Evolutionary conservation across 805 yeast genomes (phyloP), one percentile per base, ranked within the genome.

Genomic region (Ascoidea rubescens): DNA sequence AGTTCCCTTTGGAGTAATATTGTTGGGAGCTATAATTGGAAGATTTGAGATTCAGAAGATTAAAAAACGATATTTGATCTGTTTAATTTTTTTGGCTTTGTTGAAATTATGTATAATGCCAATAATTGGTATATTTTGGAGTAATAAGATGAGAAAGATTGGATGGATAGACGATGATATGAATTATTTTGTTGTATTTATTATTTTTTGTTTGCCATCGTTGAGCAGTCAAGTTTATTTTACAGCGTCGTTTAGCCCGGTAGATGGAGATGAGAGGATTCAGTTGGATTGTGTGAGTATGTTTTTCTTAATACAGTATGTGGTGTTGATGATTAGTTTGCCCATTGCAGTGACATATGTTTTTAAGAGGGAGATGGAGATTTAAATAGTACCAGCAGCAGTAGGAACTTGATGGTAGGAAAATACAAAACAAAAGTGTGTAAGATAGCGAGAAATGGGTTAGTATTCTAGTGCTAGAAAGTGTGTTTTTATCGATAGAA

Each of bases 21-120:
- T 91, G 54, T 66, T 91, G 32, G 98, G 98, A 1, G 96, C 91
- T 16, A 88, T 96, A 1, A 79, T 91, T 46, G 85, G 96, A 0
- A 70, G 96, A 49, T 72, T 91, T 50, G 69, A 78, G 55, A 65
- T 89, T 21, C 70, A 69, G 5, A 60, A 69, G 86, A 1, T 81
- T 82, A 44, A 56, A 37, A 49, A 48, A 16, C 51, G 51, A 47
- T 53, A 54, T 58, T 79, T 83, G 81, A 77, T 78, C 59, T 77
- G 87, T 0, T 80, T 87, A 0, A 58, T 80, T 2, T 65, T 73
- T 52, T 68, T 89, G 62, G 75, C 84, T 0, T 52, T 74, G 0
- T 64, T 78, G 43, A 74, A 91, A 56, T 68, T 90, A 42, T 75
- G 83, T 7, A 57, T 90, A 0, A 63, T 87, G 54, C 98, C 98